Percentiles rank a stretch among this genome's conserved stretches.
Conservation (phyloP, 352 stramenopile genomes). For the Globisporangium acanthophoron region DNA sequence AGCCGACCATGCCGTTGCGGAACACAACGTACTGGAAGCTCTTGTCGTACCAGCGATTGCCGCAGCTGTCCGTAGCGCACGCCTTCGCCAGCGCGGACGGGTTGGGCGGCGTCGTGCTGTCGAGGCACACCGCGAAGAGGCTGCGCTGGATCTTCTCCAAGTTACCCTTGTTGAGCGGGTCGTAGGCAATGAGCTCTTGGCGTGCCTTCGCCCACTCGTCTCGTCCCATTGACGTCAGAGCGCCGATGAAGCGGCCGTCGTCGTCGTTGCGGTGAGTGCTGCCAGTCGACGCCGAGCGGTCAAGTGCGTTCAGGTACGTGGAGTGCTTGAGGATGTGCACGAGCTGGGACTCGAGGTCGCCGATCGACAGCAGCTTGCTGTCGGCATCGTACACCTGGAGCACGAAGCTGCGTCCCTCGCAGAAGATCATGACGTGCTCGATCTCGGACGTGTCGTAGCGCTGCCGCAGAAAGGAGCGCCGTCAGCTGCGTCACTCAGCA, state of each 20-base stretch:
- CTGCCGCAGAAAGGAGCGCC: constrained; percentile 1
- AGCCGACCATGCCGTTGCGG: constrained; percentile 88
- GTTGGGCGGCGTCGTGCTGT: constrained; percentile 42
- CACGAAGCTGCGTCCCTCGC: constrained; percentile 41
- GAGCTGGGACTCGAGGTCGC: constrained; percentile 57
- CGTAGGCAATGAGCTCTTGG: constrained; percentile 47
- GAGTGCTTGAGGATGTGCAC: constrained; percentile 46
- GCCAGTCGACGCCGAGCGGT: background rate
- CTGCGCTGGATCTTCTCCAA: constrained; percentile 86
- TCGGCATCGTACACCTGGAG: constrained; percentile 44
- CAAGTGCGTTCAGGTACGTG: constrained; percentile 26
- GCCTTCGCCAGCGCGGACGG: constrained; percentile 43
- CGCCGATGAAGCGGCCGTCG: constrained; percentile 58
- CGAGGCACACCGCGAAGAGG: constrained; percentile 87
- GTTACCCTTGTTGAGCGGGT: constrained; percentile 43
- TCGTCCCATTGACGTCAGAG: constrained; percentile 84
- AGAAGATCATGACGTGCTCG: constrained; percentile 48
- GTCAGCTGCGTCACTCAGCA: background rate
- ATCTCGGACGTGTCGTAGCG: constrained; percentile 28
- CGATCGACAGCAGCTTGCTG: constrained; percentile 45
- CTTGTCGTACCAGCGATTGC: constrained; percentile 96
- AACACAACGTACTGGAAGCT: constrained; percentile 93
- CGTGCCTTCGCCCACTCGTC: constrained; percentile 86
- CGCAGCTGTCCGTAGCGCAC: constrained; percentile 45
- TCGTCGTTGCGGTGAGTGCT: background rate